Percentiles rank a stretch among this genome's conserved stretches.
These are phyloP conservation scores for maize (Zea mays) DNA, from an alignment of 176 grass and related monocot species.

Conservation along the genomic window DNA sequence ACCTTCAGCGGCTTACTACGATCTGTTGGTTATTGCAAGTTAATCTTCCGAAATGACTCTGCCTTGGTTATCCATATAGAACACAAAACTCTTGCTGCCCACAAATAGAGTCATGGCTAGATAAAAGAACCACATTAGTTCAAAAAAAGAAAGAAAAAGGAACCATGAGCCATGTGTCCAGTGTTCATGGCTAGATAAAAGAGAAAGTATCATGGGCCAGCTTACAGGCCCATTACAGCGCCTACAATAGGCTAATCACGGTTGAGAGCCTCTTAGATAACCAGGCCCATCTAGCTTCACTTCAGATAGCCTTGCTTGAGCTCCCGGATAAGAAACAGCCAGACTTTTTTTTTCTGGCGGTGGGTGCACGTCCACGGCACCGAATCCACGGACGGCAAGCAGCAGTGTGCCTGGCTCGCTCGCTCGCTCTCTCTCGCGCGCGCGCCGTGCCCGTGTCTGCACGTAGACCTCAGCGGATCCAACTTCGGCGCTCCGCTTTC, in stretches of 20 bases:
- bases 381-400: no score
- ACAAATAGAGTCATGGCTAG: neutral
- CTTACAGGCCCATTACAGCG: neutral
- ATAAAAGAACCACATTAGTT: no score
- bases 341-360: neutral
- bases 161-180: neutral
- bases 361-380: neutral
- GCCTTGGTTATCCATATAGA: neutral
- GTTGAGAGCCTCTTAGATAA: no score
- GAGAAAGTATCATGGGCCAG: neutral
- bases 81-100: neutral
- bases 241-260: neutral
- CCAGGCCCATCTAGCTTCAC: no score
- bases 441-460: neutral
- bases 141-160: neutral
- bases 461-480: slow-evolving; percentile 1
- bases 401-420: neutral
- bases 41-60: neutral
- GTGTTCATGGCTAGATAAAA: neutral
- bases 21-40: neutral
- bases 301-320: no score
- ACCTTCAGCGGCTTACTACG: neutral
- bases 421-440: no score
- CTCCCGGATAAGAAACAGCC: neutral
- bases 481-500: neutral